Evolutionary conservation across 805 yeast genomes (phyloP).

Genomic region (Candida adriatica): DNA sequence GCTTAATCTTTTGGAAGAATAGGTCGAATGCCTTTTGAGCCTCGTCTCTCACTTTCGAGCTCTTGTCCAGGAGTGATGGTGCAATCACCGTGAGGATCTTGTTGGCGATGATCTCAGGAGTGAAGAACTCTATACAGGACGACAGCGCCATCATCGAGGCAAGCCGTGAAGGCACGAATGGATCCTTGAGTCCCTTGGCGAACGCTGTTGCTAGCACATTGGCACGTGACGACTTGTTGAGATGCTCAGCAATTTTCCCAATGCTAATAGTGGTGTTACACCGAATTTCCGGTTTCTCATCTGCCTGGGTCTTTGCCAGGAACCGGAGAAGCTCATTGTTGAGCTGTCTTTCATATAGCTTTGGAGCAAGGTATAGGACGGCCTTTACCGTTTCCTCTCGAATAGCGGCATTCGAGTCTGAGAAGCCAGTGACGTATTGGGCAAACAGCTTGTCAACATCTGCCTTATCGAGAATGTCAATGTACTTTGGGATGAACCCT

Average conservation of each 20-base stretch:
- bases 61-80: conserved; percentile 72
- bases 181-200: conserved; percentile 74
- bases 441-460: conserved; percentile 67
- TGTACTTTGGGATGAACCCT: conserved; percentile 50
- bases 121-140: conserved; percentile 54
- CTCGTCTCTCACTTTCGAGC: conserved; percentile 59
- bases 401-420: conserved; percentile 76
- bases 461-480: conserved; percentile 42
- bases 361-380: conserved; percentile 48
- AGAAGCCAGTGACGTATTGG: conserved; percentile 69
- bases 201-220: conserved; percentile 84
- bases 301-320: conserved; percentile 77
- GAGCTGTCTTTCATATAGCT: conserved; percentile 68
- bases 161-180: conserved; percentile 65
- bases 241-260: conserved; percentile 53
- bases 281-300: conserved; percentile 67
- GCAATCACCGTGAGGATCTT: conserved; percentile 81
- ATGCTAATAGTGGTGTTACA: conserved; percentile 70
- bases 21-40: conserved; percentile 63
- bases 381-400: conserved; percentile 76
- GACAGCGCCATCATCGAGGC: conserved; percentile 74
- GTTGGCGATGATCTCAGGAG: conserved; percentile 70
- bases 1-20: conserved; percentile 48
- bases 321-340: conserved; percentile 79
- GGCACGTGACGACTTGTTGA: conserved; percentile 51